phyloP scores from a whole-genome alignment of 2,329 filamentous ascomycete species.

The Fusarium bulbicola region DNA sequence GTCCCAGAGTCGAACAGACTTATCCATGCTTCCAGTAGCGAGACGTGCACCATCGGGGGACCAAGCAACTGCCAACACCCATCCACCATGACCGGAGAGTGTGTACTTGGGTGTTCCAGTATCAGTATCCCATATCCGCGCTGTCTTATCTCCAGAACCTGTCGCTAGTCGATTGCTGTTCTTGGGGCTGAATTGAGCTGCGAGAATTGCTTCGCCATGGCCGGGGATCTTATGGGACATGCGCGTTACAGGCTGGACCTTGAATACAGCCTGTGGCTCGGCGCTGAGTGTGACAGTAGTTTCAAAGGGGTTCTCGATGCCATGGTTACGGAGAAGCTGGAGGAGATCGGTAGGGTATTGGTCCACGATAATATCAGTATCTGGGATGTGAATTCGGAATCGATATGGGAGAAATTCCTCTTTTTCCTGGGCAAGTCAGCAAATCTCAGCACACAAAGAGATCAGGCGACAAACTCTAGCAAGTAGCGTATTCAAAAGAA shows the following conservation, averaged over 20 bases:
- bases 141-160: conserved; percentile 90
- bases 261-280: conserved; percentile 90
- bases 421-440: conserved; percentile 51
- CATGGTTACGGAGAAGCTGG: conserved; percentile 63
- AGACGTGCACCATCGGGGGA: conserved; percentile 83
- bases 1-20: conserved; percentile 89
- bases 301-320: conserved; percentile 67
- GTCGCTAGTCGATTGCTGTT: conserved; percentile 82
- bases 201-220: conserved; percentile 90
- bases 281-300: conserved; percentile 65
- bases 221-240: conserved; percentile 89
- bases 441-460: neutral
- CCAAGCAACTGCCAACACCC: conserved; percentile 90
- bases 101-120: conserved; percentile 90
- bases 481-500: conserved; percentile 85
- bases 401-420: conserved; percentile 70
- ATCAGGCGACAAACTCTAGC: conserved; percentile 65
- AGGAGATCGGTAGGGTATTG: conserved; percentile 65
- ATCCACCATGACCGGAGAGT: conserved; percentile 83
- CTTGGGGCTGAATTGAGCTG: conserved; percentile 84
- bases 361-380: conserved; percentile 62
- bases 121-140: conserved; percentile 93
- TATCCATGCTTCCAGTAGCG: conserved; percentile 93
- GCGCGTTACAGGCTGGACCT: conserved; percentile 89
- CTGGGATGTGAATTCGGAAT: conserved; percentile 67